phyloP scores from a whole-genome alignment of 2,329 filamentous ascomycete species.

The Penicillium sp. region DNA sequence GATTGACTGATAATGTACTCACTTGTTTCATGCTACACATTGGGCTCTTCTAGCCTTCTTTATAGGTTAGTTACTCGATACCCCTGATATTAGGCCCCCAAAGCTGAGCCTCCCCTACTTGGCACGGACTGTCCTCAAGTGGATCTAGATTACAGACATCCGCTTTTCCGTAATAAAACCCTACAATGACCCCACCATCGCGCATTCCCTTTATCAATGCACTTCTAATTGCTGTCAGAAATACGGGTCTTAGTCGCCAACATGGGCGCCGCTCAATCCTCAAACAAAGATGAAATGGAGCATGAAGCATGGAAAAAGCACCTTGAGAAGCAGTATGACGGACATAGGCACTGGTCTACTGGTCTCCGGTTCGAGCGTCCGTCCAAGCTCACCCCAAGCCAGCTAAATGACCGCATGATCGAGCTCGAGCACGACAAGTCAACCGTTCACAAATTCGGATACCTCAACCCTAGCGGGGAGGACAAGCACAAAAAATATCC shows the following conservation, averaged over 20 bases:
- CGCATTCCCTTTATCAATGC: neutral
- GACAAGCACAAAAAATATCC: slow-evolving; percentile 10
- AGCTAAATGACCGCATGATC: slow-evolving; percentile 5
- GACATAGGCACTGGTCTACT: neutral
- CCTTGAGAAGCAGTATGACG: slow-evolving; percentile 1
- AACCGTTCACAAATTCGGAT: slow-evolving; percentile 1
- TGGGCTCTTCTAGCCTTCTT: neutral
- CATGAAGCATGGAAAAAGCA: neutral
- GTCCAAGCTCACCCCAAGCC: neutral
- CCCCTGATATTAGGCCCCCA: neutral
- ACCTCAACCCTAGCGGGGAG: slow-evolving; percentile 8
- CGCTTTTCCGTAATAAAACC: neutral
- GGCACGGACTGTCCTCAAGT: neutral
- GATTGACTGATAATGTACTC: neutral
- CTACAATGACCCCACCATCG: neutral
- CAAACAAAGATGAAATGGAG: neutral
- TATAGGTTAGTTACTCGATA: neutral
- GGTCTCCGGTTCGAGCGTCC: neutral
- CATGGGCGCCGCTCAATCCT: slow-evolving; percentile 3
- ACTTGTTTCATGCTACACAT: neutral
- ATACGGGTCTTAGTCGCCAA: neutral
- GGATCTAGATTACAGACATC: neutral
- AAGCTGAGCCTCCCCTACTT: neutral
- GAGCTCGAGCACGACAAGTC: slow-evolving; percentile 4
- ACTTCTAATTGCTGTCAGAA: neutral